Evolutionary conservation across 768 basidiomycete genomes (phyloP).

Genomic region (Filobasidium floriforme): DNA sequence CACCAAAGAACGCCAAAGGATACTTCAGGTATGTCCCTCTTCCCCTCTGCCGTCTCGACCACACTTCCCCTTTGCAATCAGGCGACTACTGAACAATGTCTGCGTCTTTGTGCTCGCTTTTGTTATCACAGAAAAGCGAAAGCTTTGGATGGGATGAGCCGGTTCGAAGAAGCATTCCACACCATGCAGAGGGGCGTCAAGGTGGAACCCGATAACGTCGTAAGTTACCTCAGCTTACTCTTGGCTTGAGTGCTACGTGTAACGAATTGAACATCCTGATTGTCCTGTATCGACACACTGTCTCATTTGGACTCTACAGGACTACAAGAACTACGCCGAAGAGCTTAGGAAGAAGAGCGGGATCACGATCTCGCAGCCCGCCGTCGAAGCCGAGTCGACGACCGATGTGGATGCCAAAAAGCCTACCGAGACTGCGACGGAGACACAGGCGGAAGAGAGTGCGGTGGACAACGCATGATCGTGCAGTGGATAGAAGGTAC

Average conservation of each 20-base stretch:
- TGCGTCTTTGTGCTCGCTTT: background rate
- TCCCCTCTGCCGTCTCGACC: conserved; percentile 14
- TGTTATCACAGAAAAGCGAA: conserved; percentile 57
- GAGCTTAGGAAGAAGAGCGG: background rate
- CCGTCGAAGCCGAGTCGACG: too few relatives aligned
- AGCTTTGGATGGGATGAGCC: conserved; percentile 66
- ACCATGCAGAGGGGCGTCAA: conserved; percentile 74
- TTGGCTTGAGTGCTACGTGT: too few relatives aligned
- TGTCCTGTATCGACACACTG: too few relatives aligned
- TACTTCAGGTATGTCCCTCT: conserved; percentile 60
- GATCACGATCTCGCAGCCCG: too few relatives aligned
- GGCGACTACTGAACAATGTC: too few relatives aligned
- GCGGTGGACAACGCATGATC: too few relatives aligned
- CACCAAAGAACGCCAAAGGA: conserved; percentile 86
- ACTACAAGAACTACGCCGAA: conserved; percentile 14
- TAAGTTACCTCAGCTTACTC: conserved; percentile 38
- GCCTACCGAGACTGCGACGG: too few relatives aligned
- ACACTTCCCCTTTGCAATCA: background rate
- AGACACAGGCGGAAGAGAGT: too few relatives aligned
- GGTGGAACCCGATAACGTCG: conserved; percentile 66
- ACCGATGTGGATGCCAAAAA: too few relatives aligned
- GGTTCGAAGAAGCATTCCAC: conserved; percentile 67
- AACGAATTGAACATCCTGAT: too few relatives aligned
- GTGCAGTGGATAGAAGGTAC: too few relatives aligned
- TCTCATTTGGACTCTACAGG: background rate